These are phyloP conservation scores for Cytospora chrysosperma DNA, from an alignment of 2,329 filamentous ascomycete genomes.

Conservation along the genomic window DNA sequence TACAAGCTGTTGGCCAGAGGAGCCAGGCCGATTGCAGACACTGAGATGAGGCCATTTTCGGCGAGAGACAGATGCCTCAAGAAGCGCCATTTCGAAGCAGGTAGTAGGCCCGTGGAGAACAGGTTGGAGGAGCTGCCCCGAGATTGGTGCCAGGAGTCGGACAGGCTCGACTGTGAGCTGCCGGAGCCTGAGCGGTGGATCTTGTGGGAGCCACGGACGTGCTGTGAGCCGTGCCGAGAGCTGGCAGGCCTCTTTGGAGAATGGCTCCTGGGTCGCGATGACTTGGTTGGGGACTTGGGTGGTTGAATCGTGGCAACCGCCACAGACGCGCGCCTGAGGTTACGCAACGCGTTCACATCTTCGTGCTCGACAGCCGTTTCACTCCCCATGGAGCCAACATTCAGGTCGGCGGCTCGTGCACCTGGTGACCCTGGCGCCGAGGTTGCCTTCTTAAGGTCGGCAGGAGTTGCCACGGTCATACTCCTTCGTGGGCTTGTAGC, in stretches of 20 bases:
- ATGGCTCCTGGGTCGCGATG: conserved; percentile 65
- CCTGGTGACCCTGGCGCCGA: conserved; percentile 66
- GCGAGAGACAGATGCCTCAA: conserved; percentile 86
- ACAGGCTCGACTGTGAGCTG: conserved; percentile 82
- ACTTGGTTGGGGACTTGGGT: conserved; percentile 42
- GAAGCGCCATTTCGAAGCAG: conserved; percentile 91
- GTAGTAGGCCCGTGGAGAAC: conserved; percentile 67
- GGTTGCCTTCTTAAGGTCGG: conserved; percentile 65
- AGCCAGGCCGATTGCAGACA: conserved; percentile 71
- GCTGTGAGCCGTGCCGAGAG: conserved; percentile 69
- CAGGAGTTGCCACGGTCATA: conserved; percentile 57
- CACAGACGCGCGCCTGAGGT: conserved; percentile 44
- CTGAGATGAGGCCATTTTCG: conserved; percentile 84
- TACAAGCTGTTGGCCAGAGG: conserved; percentile 86
- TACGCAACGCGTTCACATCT: conserved; percentile 33
- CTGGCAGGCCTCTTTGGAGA: conserved; percentile 77
- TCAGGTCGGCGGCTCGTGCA: conserved; percentile 48
- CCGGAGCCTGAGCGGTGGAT: conserved; percentile 85
- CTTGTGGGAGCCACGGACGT: conserved; percentile 68
- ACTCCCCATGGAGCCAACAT: conserved; percentile 59
- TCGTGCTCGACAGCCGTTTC: conserved; percentile 49
- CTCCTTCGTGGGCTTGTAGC: conserved; percentile 59
- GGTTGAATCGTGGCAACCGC: conserved; percentile 46
- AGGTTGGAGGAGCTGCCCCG: conserved; percentile 78
- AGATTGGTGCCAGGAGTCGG: conserved; percentile 63